Evolutionary conservation across 2,329 filamentous ascomycete species (phyloP).

Genomic region (Mycosphaerelloides madeirae): DNA sequence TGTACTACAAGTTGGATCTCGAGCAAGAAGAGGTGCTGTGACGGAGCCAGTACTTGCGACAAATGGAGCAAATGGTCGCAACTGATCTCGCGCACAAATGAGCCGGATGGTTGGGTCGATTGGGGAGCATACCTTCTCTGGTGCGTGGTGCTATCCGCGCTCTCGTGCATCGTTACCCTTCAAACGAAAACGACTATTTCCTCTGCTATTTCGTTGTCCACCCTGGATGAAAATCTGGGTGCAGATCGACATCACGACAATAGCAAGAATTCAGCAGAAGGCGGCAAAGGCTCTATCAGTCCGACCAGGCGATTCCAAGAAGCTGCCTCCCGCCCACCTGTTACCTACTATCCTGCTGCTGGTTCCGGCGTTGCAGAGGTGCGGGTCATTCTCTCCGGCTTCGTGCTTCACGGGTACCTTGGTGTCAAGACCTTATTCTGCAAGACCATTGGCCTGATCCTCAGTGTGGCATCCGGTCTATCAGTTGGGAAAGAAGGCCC

Average conservation of each 20-base stretch:
- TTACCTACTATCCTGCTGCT: constrained; percentile 93
- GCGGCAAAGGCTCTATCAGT: constrained; percentile 35
- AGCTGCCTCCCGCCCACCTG: constrained; percentile 54
- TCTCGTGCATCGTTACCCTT: constrained; percentile 75
- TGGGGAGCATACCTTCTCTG: constrained; percentile 70
- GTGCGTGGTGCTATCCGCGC: constrained; percentile 63
- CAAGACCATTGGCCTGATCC: constrained; percentile 75
- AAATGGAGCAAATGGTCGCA: constrained; percentile 64
- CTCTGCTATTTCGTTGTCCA: constrained; percentile 78
- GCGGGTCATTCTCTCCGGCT: constrained; percentile 94
- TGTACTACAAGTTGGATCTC: constrained; percentile 67
- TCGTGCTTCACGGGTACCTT: constrained; percentile 92
- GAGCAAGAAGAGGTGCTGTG: constrained; percentile 65
- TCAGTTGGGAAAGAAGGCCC: constrained; percentile 93
- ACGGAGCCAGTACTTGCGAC: constrained; percentile 50
- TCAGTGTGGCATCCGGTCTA: constrained; percentile 87
- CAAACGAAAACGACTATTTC: constrained; percentile 92
- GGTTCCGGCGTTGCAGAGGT: constrained; percentile 96
- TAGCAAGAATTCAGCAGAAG: constrained; percentile 31
- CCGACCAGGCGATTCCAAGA: constrained; percentile 39
- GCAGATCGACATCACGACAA: constrained; percentile 52
- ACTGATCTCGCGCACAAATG: constrained; percentile 46
- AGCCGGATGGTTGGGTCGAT: constrained; percentile 60
- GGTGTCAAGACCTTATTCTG: constrained; percentile 80
- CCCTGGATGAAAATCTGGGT: constrained; percentile 86